These are phyloP conservation scores for Nitzschia sp. DNA, from an alignment of 108 stramenopile species.

Conservation along the genomic window DNA sequence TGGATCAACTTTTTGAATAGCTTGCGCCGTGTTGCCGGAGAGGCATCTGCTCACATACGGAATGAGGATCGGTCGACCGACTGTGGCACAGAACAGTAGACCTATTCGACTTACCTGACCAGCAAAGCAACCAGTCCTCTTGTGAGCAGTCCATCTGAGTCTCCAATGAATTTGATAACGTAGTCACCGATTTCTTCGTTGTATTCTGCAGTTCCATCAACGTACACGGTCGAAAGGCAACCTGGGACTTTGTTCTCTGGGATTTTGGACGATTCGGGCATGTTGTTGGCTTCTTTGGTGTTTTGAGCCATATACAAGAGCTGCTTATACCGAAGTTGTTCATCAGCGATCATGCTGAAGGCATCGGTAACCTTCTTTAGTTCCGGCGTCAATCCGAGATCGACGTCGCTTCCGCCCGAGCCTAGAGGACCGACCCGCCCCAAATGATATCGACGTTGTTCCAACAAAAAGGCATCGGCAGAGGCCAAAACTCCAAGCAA, in stretches of 20 bases:
- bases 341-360: constrained; percentile 80
- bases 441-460: background rate
- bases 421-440: background rate
- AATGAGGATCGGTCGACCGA: too few species aligned
- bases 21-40: constrained; percentile 71
- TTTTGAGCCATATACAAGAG: constrained; percentile 90
- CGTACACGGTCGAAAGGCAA: constrained; percentile 87
- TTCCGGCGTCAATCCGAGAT: constrained; percentile 75
- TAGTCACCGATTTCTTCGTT: constrained; percentile 42
- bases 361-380: constrained; percentile 75
- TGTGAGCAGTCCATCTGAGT: constrained; percentile 94
- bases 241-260: constrained; percentile 92
- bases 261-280: constrained; percentile 56
- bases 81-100: too few species aligned
- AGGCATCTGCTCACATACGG: constrained; percentile 58
- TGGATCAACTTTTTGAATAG: constrained; percentile 82
- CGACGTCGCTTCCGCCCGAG: constrained; percentile 11
- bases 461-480: background rate
- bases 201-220: constrained; percentile 58
- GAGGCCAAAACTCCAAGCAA: background rate
- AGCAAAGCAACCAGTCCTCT: constrained; percentile 94
- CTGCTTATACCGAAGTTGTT: constrained; percentile 94
- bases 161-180: constrained; percentile 82
- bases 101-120: constrained; percentile 63
- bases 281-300: constrained; percentile 47